These are phyloP conservation scores for Penicillium brasilianum DNA, from an alignment of 2,329 filamentous ascomycete genomes.

Conservation along the genomic window DNA sequence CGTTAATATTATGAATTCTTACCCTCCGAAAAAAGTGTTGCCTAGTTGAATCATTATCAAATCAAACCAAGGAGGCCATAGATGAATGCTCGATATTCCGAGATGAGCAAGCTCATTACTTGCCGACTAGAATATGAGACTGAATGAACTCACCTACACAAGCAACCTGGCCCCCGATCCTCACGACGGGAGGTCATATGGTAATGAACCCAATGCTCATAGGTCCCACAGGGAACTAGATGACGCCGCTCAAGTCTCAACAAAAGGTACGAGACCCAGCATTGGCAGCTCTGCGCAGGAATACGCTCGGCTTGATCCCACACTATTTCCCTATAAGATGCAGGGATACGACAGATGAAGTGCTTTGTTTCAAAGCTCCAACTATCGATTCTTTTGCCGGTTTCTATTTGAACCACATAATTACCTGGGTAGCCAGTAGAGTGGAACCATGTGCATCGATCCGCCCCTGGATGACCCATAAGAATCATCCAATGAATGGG, in stretches of 20 bases:
- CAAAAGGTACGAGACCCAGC: neutral
- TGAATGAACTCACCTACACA: neutral
- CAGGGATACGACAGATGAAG: neutral
- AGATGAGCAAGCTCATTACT: no score
- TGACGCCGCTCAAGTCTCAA: neutral
- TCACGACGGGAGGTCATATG: neutral
- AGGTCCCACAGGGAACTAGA: neutral
- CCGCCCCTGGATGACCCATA: neutral
- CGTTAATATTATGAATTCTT: no score
- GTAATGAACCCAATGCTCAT: neutral
- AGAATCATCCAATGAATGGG: neutral
- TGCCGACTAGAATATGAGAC: neutral
- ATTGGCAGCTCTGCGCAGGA: neutral
- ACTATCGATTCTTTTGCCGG: neutral
- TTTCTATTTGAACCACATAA: neutral
- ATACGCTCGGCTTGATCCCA: neutral
- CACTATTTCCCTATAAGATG: neutral
- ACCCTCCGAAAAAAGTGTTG: no score
- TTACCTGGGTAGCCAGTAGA: neutral
- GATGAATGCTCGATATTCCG: no score
- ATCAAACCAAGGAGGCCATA: no score
- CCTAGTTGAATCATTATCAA: no score
- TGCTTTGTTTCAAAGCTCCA: neutral
- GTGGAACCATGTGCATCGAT: neutral
- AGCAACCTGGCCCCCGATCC: neutral